Base-by-base conservation (phyloP, 371 early-diverging fungal species). In the Syncephalastrum racemosum region DNA sequence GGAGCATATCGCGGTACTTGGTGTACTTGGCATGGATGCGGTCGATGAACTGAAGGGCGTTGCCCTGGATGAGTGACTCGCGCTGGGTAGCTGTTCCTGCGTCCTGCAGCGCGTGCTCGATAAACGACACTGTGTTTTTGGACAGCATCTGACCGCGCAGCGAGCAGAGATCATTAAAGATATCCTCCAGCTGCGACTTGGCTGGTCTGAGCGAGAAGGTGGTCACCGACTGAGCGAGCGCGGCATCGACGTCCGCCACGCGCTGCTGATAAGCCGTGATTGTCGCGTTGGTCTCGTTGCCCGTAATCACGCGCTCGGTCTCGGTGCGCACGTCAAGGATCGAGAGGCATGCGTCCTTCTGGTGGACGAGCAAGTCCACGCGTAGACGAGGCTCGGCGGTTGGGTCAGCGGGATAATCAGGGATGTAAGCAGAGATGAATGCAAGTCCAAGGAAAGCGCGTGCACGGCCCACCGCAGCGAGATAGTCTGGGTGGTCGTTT, bases 351-450 rank as follows among this genome's bases (percentile, higher is more conserved):
- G 70, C 48, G 22, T 75, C 63, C 36, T 82, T 74, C 46, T 81
- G 75, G 53, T 67, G 53, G 23, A 65, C 64, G 18, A 87, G 59
- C 16, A 88, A 70, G 19, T 83, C 68, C 10, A 84, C 76, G 61
- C 81, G 88, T 27, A 88, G 67, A 36, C 82, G 79, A 12, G 87
- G 82, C 54, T 86, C 84, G 12, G 86, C 80, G 0, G 89, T 88
- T 12, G 93, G 92, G 64, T 92, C 93, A 46, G 86, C 70, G 0
- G 93, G 90, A 42, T 89, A 84, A 40, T 85, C 85, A 2, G 93
- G 91, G 39, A 91, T 78, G 53, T 89, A 90, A 0, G 82, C 73
- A 7, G 77, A 72, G 46, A 90, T 67, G 63, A 88, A 90, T 1
- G 81, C 71, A 10, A 84, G 56, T 4, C 83, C 83, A 1, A 89